Percentiles rank a stretch among this genome's conserved stretches.
phyloP scores from a whole-genome alignment of 257 asterid genomes.

The Jacaranda mimosifolia region DNA sequence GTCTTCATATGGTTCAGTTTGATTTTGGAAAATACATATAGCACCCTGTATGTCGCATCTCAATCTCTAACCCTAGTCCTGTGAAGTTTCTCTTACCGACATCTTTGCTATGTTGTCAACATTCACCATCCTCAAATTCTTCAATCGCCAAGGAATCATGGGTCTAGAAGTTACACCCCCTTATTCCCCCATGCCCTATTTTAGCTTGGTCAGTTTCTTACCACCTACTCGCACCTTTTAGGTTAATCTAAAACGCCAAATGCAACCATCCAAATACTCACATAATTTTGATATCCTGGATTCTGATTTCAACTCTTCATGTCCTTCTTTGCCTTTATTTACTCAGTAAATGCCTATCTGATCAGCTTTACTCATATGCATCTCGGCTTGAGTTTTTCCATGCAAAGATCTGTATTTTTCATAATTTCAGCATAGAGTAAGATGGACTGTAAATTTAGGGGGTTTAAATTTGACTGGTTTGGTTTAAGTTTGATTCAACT shows the following conservation, averaged over 20 bases:
- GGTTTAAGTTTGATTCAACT: no score
- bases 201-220: no score
- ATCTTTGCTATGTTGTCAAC: neutral
- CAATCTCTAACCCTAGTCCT: constrained; percentile 8
- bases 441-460: no score
- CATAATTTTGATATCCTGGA: neutral
- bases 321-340: constrained; percentile 7
- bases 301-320: constrained; percentile 15
- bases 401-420: neutral
- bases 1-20: no score
- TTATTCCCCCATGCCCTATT: no score
- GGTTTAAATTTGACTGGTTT: no score
- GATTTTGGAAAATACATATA: no score
- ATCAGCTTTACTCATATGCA: neutral
- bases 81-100: constrained; percentile 1
- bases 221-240: no score
- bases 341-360: neutral
- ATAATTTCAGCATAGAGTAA: no score
- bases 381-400: neutral
- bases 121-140: neutral
- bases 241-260: neutral
- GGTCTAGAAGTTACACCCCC: constrained; percentile 11
- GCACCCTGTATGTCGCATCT: no score
- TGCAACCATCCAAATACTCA: neutral
- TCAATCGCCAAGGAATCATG: constrained; percentile 8